Base-by-base conservation (phyloP, 345 rosid species). In the Lumnitzera racemosa region DNA sequence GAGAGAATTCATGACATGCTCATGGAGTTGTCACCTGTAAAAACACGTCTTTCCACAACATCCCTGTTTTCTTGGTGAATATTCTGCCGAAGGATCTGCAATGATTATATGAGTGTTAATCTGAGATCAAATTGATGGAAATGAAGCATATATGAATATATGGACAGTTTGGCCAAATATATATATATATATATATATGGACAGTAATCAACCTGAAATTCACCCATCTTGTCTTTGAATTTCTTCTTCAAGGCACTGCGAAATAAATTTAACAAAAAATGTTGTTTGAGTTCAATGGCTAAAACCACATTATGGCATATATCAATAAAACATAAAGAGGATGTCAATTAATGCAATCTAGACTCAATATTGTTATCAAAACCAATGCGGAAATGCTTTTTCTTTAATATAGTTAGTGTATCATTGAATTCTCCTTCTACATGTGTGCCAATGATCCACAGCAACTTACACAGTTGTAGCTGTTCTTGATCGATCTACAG, bases 61-160 rank as follows among this genome's bases (percentile, higher is more conserved):
- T 86, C 95, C 49, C 96, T 84, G 62, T 89, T 84, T 75, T 86
- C 96, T 80, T 84, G 86, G 61, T 86, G 94, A 75, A 89, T 86
- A 70, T 46, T 81, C 64, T 86, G 89, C 63, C 91, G 81, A 14
- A 86, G 76, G 66, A 62, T 71, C 96, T 89, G 78, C 68, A 72
- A 62, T 61, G 23, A 36, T 49, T 24, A 29, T 24, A 57, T 47
- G 15, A 25, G 53, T 36, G 24, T 24, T 15, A 63, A 59, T 58
- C 14, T 51, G 49, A 24, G 51, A 20, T 24, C 51, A 52, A 53
- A 66, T 13, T 58, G 36, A 17, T 53, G 23, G 68, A 15, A 55
- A 58, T 11, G 29, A 23, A 24, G 13, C 25, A 36, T 15, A 47
- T 23, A 29, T 63, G 10, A 36, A 15, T 49, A 54, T 24, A 23